Conservation (phyloP, 805 yeast species). For the Teunomyces aglyptinius region DNA sequence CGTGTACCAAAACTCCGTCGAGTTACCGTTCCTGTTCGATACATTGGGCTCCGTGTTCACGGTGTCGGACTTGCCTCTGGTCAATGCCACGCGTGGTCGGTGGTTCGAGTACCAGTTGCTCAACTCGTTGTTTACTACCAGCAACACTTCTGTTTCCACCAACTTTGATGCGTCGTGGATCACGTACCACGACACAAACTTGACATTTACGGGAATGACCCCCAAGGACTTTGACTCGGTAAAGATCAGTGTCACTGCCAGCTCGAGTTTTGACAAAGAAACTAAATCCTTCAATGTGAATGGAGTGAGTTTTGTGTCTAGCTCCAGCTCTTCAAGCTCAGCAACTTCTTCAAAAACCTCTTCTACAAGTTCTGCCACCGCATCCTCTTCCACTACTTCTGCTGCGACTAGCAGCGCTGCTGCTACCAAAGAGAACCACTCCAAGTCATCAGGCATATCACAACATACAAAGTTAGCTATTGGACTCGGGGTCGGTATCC, state of each 20-base stretch:
- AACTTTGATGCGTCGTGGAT: conserved; percentile 58
- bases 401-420: neutral
- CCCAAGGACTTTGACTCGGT: conserved; percentile 28
- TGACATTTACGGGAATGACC: conserved; percentile 70
- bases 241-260: conserved; percentile 28
- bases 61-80: conserved; percentile 47
- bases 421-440: conserved; percentile 1
- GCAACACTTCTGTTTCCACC: conserved; percentile 49
- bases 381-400: neutral
- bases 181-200: conserved; percentile 53
- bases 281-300: conserved; percentile 47
- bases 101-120: conserved; percentile 58
- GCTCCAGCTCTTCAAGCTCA: conserved; percentile 26
- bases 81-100: conserved; percentile 66
- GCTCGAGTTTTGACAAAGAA: conserved; percentile 27
- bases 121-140: conserved; percentile 56
- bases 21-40: conserved; percentile 55
- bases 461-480: conserved; percentile 68
- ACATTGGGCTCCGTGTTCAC: conserved; percentile 58
- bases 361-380: neutral
- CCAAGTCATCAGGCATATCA: conserved; percentile 7
- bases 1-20: conserved; percentile 57
- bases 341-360: neutral
- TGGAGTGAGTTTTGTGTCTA: conserved; percentile 39
- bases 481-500: conserved; percentile 87